Conservation (phyloP, 305 asterid species). For the Fraxinus sp. region DNA sequence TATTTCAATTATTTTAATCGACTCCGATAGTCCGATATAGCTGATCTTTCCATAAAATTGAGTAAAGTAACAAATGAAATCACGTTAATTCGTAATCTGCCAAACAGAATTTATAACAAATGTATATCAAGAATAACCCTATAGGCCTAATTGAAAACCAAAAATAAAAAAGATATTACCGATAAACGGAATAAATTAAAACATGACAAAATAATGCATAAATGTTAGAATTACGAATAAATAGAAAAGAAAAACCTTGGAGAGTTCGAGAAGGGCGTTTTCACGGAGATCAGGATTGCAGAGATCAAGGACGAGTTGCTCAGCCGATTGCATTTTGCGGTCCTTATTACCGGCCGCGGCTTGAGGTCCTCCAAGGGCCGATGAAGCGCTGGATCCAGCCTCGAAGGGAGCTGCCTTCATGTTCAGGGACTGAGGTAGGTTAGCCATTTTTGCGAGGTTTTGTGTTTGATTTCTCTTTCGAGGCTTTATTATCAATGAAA, state of each 20-base stretch:
- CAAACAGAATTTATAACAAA: not conserved
- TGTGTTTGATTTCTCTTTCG: not conserved
- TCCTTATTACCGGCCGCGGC: constrained; percentile 53
- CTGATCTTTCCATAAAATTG: not conserved
- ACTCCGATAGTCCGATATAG: not conserved
- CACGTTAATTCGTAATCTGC: not conserved
- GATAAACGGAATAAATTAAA: not conserved
- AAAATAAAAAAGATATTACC: not conserved
- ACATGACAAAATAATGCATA: not conserved
- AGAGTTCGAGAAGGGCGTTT: constrained; percentile 86
- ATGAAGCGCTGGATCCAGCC: constrained; percentile 36
- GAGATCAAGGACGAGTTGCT: constrained; percentile 90
- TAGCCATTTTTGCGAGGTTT: constrained; percentile 33
- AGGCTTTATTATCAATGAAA: not conserved
- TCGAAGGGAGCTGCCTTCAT: constrained; percentile 48
- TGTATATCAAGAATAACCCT: not conserved
- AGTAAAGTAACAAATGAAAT: not conserved
- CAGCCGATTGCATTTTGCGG: constrained; percentile 76
- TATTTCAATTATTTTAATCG: not conserved
- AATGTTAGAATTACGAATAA: not conserved
- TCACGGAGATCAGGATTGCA: constrained; percentile 91
- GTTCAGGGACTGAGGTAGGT: constrained; percentile 43
- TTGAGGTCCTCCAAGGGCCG: constrained; percentile 10
- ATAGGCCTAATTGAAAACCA: not conserved
- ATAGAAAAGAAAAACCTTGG: constrained; percentile 54